These are phyloP conservation scores for Neonectria sp. DNA, from an alignment of 2,329 filamentous ascomycete genomes.

Conservation along the genomic window DNA sequence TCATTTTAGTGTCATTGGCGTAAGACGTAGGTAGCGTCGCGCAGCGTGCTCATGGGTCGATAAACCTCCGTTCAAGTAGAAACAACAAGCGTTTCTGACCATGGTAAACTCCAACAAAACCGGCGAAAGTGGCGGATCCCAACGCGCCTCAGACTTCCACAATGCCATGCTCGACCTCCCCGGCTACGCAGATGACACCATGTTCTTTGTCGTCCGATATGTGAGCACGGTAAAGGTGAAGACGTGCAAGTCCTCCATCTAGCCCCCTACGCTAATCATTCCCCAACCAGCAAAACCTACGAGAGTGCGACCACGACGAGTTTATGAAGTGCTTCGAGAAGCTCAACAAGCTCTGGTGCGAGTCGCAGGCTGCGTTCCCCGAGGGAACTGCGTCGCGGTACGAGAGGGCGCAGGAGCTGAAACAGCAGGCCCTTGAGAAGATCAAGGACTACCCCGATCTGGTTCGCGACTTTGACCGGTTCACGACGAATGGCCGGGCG, in stretches of 20 bases:
- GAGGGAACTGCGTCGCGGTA: constrained; percentile 18
- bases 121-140: constrained; percentile 32
- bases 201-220: constrained; percentile 50
- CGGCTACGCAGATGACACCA: constrained; percentile 50
- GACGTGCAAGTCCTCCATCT: background rate
- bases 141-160: constrained; percentile 47
- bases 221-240: constrained; percentile 43
- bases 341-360: constrained; percentile 38
- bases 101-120: constrained; percentile 24
- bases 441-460: constrained; percentile 48
- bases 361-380: constrained; percentile 6
- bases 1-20: constrained; percentile 6
- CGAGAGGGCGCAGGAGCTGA: constrained; percentile 39
- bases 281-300: constrained; percentile 39
- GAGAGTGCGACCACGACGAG: constrained; percentile 46
- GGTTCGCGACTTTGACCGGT: constrained; percentile 47
- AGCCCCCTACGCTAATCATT: background rate
- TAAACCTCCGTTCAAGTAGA: too few relatives aligned
- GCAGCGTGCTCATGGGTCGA: too few relatives aligned
- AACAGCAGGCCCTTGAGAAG: constrained; percentile 39
- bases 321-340: constrained; percentile 36
- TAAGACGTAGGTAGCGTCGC: background rate
- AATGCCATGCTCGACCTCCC: constrained; percentile 46
- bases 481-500: constrained; percentile 37
- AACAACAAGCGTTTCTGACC: too few relatives aligned